phyloP scores from a whole-genome alignment of 306 rosid genomes.

The Cucumis hystrix region DNA sequence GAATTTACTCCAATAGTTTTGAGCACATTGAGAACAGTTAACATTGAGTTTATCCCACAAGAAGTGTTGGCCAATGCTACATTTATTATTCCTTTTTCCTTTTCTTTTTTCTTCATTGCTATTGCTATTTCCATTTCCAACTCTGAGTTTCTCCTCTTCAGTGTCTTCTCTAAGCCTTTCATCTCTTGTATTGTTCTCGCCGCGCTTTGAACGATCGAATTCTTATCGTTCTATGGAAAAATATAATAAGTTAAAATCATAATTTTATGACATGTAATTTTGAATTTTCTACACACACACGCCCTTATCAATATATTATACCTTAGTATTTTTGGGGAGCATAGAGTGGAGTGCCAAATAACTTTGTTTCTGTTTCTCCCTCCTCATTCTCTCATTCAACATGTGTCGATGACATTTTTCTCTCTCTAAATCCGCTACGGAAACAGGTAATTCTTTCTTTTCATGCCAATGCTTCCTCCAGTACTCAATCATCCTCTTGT shows the following conservation, averaged over 20 bases:
- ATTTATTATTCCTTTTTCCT: conserved; percentile 6
- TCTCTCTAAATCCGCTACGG: conserved; percentile 16
- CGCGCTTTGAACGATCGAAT: conserved; percentile 42
- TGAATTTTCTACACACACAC: too few relatives aligned
- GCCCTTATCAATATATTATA: too few relatives aligned
- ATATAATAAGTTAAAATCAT: too few relatives aligned
- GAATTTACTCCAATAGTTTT: conserved; percentile 24
- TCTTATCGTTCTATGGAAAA: conserved; percentile 43
- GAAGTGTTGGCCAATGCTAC: conserved; percentile 25
- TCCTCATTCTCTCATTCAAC: conserved; percentile 61
- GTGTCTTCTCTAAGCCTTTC: conserved; percentile 22
- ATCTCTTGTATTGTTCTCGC: conserved; percentile 31
- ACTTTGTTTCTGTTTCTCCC: conserved; percentile 47
- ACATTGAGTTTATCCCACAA: conserved; percentile 39
- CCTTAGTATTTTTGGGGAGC: conserved; percentile 59
- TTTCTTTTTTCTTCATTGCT: background rate
- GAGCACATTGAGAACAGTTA: conserved; percentile 39
- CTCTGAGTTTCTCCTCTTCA: conserved; percentile 23
- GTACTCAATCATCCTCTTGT: conserved; percentile 31
- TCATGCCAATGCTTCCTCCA: conserved; percentile 15
- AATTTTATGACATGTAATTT: too few relatives aligned
- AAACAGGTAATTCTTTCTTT: background rate
- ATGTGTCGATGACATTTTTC: conserved; percentile 43
- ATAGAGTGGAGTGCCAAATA: conserved; percentile 42
- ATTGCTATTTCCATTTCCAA: conserved; percentile 25